Evolutionary conservation across 768 basidiomycete species (phyloP).

Genomic region (Clitopilus hobsonii): DNA sequence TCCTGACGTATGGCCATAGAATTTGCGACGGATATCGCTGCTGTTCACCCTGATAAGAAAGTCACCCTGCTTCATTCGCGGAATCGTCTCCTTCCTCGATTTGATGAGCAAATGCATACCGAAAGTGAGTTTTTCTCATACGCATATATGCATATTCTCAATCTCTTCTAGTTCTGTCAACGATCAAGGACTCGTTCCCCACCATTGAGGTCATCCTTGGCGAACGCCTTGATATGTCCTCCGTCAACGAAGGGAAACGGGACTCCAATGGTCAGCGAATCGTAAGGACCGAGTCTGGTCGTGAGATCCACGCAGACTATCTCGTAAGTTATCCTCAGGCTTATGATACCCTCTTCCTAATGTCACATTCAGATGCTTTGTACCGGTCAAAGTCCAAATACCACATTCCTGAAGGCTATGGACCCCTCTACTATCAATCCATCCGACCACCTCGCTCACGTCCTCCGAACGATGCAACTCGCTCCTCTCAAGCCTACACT

Average conservation of each 20-base stretch:
- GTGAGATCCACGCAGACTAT: conserved; percentile 47
- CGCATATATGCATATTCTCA: neutral
- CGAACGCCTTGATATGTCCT: conserved; percentile 45
- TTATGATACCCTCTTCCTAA: neutral
- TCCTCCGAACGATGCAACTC: conserved; percentile 51
- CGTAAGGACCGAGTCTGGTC: conserved; percentile 44
- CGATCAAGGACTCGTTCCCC: conserved; percentile 28
- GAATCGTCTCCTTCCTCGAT: conserved; percentile 44
- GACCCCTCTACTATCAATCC: conserved; percentile 36
- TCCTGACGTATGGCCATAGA: conserved; percentile 40
- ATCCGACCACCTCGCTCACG: conserved; percentile 34
- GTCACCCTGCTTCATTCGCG: conserved; percentile 60
- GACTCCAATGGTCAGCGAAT: conserved; percentile 24
- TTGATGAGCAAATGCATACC: conserved; percentile 36
- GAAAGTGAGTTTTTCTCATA: conserved; percentile 32
- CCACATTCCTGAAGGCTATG: conserved; percentile 36
- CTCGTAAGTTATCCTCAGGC: conserved; percentile 29
- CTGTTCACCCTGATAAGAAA: conserved; percentile 41
- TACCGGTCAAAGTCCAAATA: conserved; percentile 59
- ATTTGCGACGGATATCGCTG: conserved; percentile 59
- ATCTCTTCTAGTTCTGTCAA: conserved; percentile 26
- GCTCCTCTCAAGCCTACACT: neutral
- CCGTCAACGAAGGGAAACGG: conserved; percentile 22
- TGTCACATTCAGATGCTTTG: conserved; percentile 42
- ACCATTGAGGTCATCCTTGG: conserved; percentile 48